Percentiles rank a stretch among this genome's conserved stretches.
phyloP scores from a whole-genome alignment of 164 flowering plant genomes.

The Chimonanthus salicifolius region DNA sequence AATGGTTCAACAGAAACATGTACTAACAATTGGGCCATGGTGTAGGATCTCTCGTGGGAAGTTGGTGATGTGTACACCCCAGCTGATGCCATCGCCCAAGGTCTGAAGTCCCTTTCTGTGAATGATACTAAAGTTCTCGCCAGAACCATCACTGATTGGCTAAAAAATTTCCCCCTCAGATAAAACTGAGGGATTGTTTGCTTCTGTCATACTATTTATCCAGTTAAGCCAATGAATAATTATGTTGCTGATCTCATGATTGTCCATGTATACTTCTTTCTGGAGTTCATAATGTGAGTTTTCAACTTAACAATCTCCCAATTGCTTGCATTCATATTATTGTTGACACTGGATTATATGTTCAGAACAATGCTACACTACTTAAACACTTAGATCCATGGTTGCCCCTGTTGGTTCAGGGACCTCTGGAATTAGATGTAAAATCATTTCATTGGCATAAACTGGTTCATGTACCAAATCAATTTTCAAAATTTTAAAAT shows the following conservation, averaged over 20 bases:
- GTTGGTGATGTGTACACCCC: constrained; percentile 81
- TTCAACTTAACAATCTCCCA: neutral
- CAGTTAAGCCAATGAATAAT: too few species aligned
- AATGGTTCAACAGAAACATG: neutral
- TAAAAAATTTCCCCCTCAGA: constrained; percentile 9
- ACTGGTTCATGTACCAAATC: neutral
- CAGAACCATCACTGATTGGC: constrained; percentile 58
- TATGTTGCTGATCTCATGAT: too few species aligned
- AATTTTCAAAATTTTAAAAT: too few species aligned
- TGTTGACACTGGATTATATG: neutral
- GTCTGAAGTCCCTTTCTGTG: constrained; percentile 55
- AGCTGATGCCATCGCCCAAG: constrained; percentile 84
- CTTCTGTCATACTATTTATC: neutral
- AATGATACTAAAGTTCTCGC: constrained; percentile 64
- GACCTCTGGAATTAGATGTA: neutral
- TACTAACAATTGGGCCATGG: neutral
- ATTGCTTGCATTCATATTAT: neutral
- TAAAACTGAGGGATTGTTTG: neutral
- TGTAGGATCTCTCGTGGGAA: constrained; percentile 78
- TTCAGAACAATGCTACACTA: neutral
- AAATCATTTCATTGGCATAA: neutral
- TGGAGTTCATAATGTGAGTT: too few species aligned
- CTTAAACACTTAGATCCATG: neutral
- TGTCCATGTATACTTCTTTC: too few species aligned
- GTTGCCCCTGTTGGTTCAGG: neutral